Conservation (phyloP, 495 filamentous ascomycete genomes). For the Astrocystis sublimbata region DNA sequence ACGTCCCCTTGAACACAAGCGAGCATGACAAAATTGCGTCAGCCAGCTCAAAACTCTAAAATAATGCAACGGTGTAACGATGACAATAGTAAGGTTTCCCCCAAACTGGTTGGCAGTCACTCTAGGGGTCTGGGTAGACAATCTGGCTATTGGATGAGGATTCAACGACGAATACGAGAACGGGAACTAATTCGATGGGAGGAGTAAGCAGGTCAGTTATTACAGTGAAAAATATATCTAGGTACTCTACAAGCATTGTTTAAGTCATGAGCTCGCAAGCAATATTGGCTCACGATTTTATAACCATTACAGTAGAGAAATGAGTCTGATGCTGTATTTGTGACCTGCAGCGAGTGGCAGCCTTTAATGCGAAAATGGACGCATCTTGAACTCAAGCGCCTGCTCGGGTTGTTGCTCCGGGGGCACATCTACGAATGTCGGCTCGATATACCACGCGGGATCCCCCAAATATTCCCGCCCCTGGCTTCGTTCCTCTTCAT, state of each 20-base stretch:
- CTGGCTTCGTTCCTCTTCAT: conserved; percentile 9
- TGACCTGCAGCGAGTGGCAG: background rate
- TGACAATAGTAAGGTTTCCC: background rate
- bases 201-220: no score
- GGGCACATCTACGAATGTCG: conserved; percentile 46
- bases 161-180: no score
- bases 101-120: no score
- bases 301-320: background rate
- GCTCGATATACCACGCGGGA: conserved; percentile 53
- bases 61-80: background rate
- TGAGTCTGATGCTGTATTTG: background rate
- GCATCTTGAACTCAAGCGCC: conserved; percentile 37
- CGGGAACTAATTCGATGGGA: no score
- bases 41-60: background rate
- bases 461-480: conserved; percentile 36
- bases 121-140: no score
- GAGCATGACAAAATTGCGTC: background rate
- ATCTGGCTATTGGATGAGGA: no score
- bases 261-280: background rate
- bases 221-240: no score
- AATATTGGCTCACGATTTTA: no score
- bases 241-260: no score
- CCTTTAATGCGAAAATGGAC: conserved; percentile 51
- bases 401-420: conserved; percentile 45
- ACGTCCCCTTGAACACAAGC: background rate